A percentile compares a stretch with the other conserved stretches of the same genome.
Conservation (phyloP, 306 rosid species). For the Quercus rubra region DNA sequence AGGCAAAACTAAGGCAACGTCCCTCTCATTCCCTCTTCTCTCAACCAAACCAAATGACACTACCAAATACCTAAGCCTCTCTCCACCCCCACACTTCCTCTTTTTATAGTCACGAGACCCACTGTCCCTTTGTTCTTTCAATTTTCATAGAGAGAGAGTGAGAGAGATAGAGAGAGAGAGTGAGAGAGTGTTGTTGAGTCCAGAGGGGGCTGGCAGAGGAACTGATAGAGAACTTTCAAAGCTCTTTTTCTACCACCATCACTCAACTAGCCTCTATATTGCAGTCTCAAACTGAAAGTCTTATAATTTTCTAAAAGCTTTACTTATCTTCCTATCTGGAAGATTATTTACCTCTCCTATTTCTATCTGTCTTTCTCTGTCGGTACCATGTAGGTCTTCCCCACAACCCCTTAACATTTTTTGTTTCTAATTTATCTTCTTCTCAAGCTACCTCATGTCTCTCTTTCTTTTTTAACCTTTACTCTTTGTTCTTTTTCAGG, state of each 20-base stretch:
- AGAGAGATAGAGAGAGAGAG: constrained; percentile 8
- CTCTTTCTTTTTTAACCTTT: constrained; percentile 1
- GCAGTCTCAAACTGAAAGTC: constrained; percentile 93
- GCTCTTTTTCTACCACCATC: constrained; percentile 91
- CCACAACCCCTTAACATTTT: constrained; percentile 19
- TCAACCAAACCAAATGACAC: constrained; percentile 50
- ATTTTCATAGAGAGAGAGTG: constrained; percentile 29
- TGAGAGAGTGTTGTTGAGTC: constrained; percentile 27
- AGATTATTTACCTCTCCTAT: constrained; percentile 30
- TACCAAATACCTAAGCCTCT: constrained; percentile 27
- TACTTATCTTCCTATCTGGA: constrained; percentile 38
- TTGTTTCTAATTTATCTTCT: constrained; percentile 9
- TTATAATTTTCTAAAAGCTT: constrained; percentile 35
- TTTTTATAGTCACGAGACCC: constrained; percentile 90
- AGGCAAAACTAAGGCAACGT: constrained; percentile 18
- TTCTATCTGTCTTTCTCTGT: constrained; percentile 48
- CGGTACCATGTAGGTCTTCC: constrained; percentile 86
- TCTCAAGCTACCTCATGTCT: constrained; percentile 5
- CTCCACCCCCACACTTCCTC: constrained; percentile 12
- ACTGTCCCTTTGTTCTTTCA: constrained; percentile 64
- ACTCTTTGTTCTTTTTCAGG: constrained; percentile 49
- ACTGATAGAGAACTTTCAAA: constrained; percentile 99
- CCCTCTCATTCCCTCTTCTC: constrained; percentile 27
- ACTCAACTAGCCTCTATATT: constrained; percentile 77
- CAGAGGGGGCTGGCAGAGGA: constrained; percentile 73